Evolutionary conservation across 805 yeast genomes (phyloP), one percentile per base, ranked within the genome.

Genomic region (Candida tibetensis): DNA sequence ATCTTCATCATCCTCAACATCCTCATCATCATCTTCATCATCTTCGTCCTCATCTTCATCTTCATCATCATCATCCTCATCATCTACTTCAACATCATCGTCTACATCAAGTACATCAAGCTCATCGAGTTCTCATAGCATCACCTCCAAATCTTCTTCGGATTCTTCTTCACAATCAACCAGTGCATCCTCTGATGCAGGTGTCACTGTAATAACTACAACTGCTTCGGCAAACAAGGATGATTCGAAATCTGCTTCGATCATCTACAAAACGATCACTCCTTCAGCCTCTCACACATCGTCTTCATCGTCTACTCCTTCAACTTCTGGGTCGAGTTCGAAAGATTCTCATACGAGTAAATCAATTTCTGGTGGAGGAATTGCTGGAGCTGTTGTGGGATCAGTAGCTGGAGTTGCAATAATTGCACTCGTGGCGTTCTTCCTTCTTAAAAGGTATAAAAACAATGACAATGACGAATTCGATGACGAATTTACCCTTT

Each of bases 301-400:
- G 14, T 29, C 33, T 12, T 17, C 39, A 7, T 18, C 37, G 15
- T 13, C 45, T 16, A 22, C 40, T 8, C 13, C 52, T 4, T 15
- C 46, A 12, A 26, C 30, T 16, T 35, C 40, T 19, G 13, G 32
- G 5, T 35, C 40, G 8, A 17, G 41, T 9, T 13, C 36, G 2
- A 30, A 51, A 6, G 27, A 37, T 18, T 6, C 10, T 12, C 14
- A n/a, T 7, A 6, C 12, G 12, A 36, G 31, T 13, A 46, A 45
- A 34, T 43, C 55, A 8, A 40, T 66, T n/a, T 60, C 69, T 2
- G 59, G 61, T 2, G 73, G 73, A 9, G 63, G 61, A 17, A 67
- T 69, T 34, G 73, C 66, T 3, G 74, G 74, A 7, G 62, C 62
- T 2, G 72, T 65, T 2, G 61, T 69, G n/a, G 74, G 73, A 4